Percentiles rank a stretch among this genome's conserved stretches.
Evolutionary conservation across 176 grass and related monocot genomes (phyloP).

Genomic region (Musa schizocarpa): DNA sequence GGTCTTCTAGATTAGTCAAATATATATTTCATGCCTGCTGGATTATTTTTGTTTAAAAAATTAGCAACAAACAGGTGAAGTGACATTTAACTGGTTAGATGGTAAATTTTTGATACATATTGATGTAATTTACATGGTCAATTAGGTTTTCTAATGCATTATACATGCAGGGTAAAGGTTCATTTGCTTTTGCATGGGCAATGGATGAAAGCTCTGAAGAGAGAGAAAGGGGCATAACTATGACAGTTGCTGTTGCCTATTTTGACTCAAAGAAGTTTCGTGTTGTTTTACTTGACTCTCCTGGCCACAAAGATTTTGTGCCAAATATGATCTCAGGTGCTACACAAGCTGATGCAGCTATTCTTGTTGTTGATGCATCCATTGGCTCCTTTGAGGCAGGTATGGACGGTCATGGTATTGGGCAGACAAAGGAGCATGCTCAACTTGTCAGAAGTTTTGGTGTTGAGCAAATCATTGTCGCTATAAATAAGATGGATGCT

Average conservation of each 20-base stretch:
- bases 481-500: constrained; percentile 92
- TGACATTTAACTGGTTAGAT: background rate
- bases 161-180: constrained; percentile 64
- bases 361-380: constrained; percentile 93
- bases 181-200: constrained; percentile 97
- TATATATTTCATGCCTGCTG: no score
- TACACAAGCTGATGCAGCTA: constrained; percentile 86
- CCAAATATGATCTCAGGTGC: constrained; percentile 99
- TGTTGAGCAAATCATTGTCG: constrained; percentile 84
- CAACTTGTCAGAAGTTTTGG: constrained; percentile 91
- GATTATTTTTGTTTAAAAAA: no score
- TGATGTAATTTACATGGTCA: background rate
- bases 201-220: constrained; percentile 97
- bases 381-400: constrained; percentile 92
- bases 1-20: no score
- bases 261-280: constrained; percentile 82
- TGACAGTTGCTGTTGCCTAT: constrained; percentile 90
- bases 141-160: background rate
- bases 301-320: constrained; percentile 96
- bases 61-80: background rate
- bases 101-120: no score
- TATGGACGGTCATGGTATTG: constrained; percentile 83
- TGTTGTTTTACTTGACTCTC: constrained; percentile 86
- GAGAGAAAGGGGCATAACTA: constrained; percentile 92
- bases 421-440: constrained; percentile 94